Evolutionary conservation across 2,329 filamentous ascomycete genomes (phyloP).

Genomic region (Xylariaceae sp.): DNA sequence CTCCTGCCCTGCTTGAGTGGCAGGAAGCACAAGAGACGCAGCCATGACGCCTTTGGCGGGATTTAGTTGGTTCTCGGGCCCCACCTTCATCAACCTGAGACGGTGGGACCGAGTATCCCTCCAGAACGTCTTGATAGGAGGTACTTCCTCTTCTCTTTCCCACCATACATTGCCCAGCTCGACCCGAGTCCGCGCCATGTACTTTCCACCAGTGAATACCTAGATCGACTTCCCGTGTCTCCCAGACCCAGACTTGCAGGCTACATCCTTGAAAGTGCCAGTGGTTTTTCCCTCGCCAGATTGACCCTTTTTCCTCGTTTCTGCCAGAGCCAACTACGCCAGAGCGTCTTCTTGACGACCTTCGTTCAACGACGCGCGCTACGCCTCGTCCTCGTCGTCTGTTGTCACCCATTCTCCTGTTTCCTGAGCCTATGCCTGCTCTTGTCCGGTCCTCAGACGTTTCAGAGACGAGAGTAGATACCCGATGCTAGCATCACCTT

Average conservation of each 20-base stretch:
- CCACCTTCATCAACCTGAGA: slow-evolving; percentile 16
- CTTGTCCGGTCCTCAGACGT: slow-evolving; percentile 8
- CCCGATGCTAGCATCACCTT: slow-evolving; percentile 26
- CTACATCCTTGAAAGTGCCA: slow-evolving; percentile 8
- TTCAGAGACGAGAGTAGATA: slow-evolving; percentile 12
- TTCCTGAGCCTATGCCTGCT: slow-evolving; percentile 13
- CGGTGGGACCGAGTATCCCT: slow-evolving; percentile 9
- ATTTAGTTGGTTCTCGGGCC: slow-evolving; percentile 9
- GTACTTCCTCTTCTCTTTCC: slow-evolving; percentile 1
- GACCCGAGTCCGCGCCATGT: slow-evolving; percentile 1
- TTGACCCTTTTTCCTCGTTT: slow-evolving; percentile 24
- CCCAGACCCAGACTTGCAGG: slow-evolving; percentile 7
- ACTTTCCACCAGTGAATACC: slow-evolving; percentile 14
- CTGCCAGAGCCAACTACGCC: slow-evolving; percentile 6
- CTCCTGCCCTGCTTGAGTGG: background rate
- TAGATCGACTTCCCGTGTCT: slow-evolving; percentile 4
- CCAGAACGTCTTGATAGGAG: slow-evolving; percentile 10
- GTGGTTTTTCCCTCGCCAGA: slow-evolving; percentile 18
- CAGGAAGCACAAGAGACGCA: background rate
- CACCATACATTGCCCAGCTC: background rate
- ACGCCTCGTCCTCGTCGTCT: slow-evolving; percentile 17
- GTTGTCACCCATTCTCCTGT: slow-evolving; percentile 1
- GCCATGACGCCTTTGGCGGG: slow-evolving; percentile 17
- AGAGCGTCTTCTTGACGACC: slow-evolving; percentile 17
- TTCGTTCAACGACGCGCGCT: slow-evolving; percentile 20